Evolutionary conservation across 139 green algal species (phyloP), one percentile per base, ranked within the genome.

Genomic region (Chlorella vulgaris): DNA sequence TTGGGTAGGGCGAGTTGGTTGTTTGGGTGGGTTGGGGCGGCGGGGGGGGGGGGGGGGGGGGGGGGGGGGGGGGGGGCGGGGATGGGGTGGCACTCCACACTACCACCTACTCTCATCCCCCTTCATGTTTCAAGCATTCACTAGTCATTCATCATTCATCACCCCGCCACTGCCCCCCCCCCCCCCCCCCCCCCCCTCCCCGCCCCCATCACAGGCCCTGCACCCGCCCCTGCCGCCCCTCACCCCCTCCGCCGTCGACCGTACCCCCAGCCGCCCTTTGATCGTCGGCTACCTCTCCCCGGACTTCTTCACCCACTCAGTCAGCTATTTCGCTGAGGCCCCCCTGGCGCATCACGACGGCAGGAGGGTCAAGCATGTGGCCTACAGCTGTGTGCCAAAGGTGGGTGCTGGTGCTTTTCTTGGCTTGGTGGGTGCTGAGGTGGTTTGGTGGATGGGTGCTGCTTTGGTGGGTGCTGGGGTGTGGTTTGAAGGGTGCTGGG

Each of bases 241-340:
- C n/a, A 35, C 43, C 0, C 68, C 50, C 0, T 60, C 6, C 2
- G 69, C 85, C 3, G 74, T 82, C 19, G 81, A 86, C 42, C 31
- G 61, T 0, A 74, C 82, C 28, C 47, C 58, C 22, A 80, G 65
- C 51, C 55, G 67, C 35, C 39, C 73, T 4, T 66, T 88, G 26
- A 55, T 77, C 75, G 84, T 99, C 1, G 96, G 95, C 43, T 99
- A 99, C 89, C 85, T 99, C 29, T 98, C 95, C 4, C 94, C 96
- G 3, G 96, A 99, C 87, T 88, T 98, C 50, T 98, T 97, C 90
- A 97, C 93, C 3, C 96, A 99, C 87, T 96, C 89, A 0, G 96
- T 99, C 28, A 97, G 92, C 53, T 99, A 98, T 88, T 99, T 99
- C 91, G 94, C 94, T 0, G 92, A 98, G 84, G 96, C 92, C 7